Evolutionary conservation across 2,329 filamentous ascomycete genomes (phyloP).

Genomic region (Didymosphaeria variabile): DNA sequence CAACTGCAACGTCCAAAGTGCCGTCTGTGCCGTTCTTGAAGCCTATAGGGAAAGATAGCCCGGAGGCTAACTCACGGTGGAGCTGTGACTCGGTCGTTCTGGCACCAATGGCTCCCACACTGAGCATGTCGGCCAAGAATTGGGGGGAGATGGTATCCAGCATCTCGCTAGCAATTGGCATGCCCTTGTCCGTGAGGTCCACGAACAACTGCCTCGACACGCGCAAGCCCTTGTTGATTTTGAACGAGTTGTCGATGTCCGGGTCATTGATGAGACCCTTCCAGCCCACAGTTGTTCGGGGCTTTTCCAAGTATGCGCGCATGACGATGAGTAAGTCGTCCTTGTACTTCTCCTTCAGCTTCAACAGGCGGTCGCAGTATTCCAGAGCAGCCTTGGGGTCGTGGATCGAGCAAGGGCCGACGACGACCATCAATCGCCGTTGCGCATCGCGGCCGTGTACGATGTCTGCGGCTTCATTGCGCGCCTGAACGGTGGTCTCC

Average conservation of each 20-base stretch:
- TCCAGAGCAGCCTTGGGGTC: constrained; percentile 89
- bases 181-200: constrained; percentile 87
- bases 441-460: constrained; percentile 67
- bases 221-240: constrained; percentile 97
- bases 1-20: constrained; percentile 85
- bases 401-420: constrained; percentile 97
- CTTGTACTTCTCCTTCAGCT: constrained; percentile 86
- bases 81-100: constrained; percentile 95
- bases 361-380: constrained; percentile 86
- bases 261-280: constrained; percentile 99
- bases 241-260: constrained; percentile 97
- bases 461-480: constrained; percentile 68
- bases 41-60: constrained; percentile 94
- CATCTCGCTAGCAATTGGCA: constrained; percentile 98
- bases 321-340: constrained; percentile 94
- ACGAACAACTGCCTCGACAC: constrained; percentile 90
- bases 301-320: constrained; percentile 98
- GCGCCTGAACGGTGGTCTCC: constrained; percentile 66
- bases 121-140: constrained; percentile 91
- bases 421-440: constrained; percentile 75
- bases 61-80: constrained; percentile 92
- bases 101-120: constrained; percentile 92
- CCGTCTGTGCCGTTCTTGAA: constrained; percentile 99
- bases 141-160: constrained; percentile 97
- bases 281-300: constrained; percentile 96